Percentiles rank a stretch among this genome's conserved stretches.
Evolutionary conservation across 2,329 filamentous ascomycete species (phyloP).

Genomic region (Xylaria sp.): DNA sequence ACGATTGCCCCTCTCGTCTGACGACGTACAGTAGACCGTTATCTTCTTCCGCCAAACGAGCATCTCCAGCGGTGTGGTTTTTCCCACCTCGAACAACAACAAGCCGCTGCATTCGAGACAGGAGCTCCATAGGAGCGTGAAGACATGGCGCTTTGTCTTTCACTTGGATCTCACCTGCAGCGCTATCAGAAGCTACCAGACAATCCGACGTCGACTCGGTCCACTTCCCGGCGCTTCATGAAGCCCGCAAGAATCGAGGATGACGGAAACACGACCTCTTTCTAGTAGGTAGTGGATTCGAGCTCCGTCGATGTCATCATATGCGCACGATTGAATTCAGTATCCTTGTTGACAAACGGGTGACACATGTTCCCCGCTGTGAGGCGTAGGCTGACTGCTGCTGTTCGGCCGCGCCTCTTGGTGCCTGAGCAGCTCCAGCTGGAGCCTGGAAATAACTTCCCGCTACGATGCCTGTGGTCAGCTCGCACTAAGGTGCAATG

Average conservation of each 20-base stretch:
- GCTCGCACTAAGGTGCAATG: background rate
- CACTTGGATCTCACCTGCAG: background rate
- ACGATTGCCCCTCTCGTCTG: background rate
- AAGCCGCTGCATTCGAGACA: background rate
- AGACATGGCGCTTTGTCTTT: background rate
- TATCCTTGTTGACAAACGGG: background rate
- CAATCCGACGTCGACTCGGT: background rate
- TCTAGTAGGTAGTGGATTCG: background rate
- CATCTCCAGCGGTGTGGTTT: background rate
- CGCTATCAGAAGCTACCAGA: too few species aligned
- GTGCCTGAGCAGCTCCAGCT: background rate
- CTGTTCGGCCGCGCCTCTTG: background rate
- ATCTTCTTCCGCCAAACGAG: background rate
- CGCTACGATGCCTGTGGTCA: slow-evolving; percentile 8
- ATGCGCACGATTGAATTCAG: background rate
- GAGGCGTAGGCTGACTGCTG: slow-evolving; percentile 5
- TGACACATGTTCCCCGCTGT: background rate
- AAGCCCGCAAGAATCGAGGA: background rate
- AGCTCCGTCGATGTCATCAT: background rate
- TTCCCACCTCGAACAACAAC: background rate
- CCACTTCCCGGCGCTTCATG: background rate
- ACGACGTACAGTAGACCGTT: background rate
- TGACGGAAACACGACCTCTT: background rate
- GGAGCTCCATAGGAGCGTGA: too few species aligned
- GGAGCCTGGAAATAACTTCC: background rate